These are phyloP conservation scores for Sporothrix pseudoabietina DNA, from an alignment of 2,329 filamentous ascomycete species.

Conservation along the genomic window DNA sequence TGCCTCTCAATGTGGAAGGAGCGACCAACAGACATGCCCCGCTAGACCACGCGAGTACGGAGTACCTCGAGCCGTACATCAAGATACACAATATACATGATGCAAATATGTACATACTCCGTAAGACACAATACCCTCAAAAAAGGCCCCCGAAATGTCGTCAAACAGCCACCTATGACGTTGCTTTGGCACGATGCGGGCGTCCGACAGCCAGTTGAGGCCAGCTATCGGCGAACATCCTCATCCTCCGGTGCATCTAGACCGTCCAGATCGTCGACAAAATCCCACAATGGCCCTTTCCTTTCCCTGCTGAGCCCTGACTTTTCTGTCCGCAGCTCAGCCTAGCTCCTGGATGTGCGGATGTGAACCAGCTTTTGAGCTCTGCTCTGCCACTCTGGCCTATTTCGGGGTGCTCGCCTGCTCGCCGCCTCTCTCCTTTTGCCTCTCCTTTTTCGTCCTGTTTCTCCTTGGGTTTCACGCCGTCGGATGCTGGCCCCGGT, in stretches of 20 bases:
- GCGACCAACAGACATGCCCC: not conserved
- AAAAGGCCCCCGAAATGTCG: not conserved
- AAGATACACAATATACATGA: not conserved
- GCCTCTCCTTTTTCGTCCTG: not conserved
- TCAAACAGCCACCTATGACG: constrained; percentile 6
- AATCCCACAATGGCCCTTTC: not conserved
- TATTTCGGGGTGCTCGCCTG: not conserved
- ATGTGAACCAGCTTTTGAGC: not conserved
- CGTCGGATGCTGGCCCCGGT: constrained; percentile 1
- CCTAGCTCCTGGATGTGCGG: not conserved
- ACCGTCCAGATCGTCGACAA: not conserved
- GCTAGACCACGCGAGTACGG: not conserved
- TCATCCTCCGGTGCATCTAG: constrained; percentile 19
- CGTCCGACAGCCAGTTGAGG: not conserved
- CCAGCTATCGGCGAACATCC: constrained; percentile 3
- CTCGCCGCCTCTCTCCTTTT: not conserved
- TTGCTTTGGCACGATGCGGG: constrained; percentile 10
- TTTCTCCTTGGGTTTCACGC: constrained; percentile 22
- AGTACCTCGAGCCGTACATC: not conserved
- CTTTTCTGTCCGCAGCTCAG: not conserved
- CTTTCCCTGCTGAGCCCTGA: not conserved
- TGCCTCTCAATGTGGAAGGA: not conserved
- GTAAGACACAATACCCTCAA: not conserved
- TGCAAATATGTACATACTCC: not conserved
- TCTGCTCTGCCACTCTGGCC: not conserved